Evolutionary conservation across 148 eudicot species (phyloP), one percentile per base, ranked within the genome.

Genomic region (Heliosperma pusillum): DNA sequence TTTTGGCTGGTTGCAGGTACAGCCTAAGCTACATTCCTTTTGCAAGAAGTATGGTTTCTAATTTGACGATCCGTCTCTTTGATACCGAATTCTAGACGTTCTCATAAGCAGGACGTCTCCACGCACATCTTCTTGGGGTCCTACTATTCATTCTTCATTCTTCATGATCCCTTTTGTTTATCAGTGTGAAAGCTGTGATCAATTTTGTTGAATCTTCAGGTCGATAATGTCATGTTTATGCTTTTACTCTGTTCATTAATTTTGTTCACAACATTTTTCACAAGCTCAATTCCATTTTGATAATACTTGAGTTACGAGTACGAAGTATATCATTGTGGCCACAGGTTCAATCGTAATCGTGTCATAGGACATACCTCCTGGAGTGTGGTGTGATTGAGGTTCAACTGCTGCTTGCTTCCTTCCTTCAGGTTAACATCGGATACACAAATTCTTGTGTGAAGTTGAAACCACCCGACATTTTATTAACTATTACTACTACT

Each of bases 1-100:
- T 42, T 60, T 76, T 44, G 63, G 65, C 9, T 45, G 69, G 64
- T 84, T 73, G 52, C 96, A 92, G 97, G 97, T 93, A 93, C 85
- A 90, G 98, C 80, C 80, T 93, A 66, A 93, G 98, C 77, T 93
- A 93, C 78, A 93, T 93, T 58, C 98, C 98, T 13, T 50, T 50
- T 50, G 55, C 55, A 50, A 87, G 91, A 65, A 79, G 92, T 61
- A 44, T 85, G 69, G 91, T 90, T 76, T 90, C 98, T 27, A 73
- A 89, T 73, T 6, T 90, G 77, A 89, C 82, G 4, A 17, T 50
- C 19, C 55, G 55, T 73, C 81, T 93, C 33, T 93, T 89, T 55
- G 96, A 90, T 84, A 93, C 98, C 33, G 96, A 93, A 74, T 78
- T 90, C 15, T 90, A 87, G 82, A 74, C 24, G 40, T 45, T 25